Evolutionary conservation across 2,329 filamentous ascomycete species (phyloP).

Genomic region (Pestalotiopsis sp.): DNA sequence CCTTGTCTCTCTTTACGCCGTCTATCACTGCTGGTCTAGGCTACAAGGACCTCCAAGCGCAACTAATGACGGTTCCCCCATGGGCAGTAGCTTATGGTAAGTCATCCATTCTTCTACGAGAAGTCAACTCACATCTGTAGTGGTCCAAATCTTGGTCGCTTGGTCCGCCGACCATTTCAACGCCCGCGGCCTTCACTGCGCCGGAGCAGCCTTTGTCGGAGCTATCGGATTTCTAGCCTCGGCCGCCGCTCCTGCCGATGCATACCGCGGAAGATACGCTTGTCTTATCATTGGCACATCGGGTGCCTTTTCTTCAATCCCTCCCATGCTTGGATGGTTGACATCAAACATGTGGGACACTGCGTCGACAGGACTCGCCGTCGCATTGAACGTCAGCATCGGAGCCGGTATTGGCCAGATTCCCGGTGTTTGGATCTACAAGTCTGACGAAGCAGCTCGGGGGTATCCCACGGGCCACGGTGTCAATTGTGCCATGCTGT

Average conservation of each 20-base stretch:
- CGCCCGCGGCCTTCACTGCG: constrained; percentile 49
- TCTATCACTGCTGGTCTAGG: constrained; percentile 54
- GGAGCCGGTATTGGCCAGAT: constrained; percentile 72
- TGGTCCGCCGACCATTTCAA: constrained; percentile 68
- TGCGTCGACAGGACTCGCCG: constrained; percentile 66
- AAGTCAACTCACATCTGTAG: constrained; percentile 15
- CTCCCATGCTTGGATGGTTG: constrained; percentile 72
- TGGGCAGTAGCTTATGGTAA: constrained; percentile 56
- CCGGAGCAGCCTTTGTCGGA: constrained; percentile 44
- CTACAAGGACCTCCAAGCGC: constrained; percentile 48
- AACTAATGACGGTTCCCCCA: constrained; percentile 69
- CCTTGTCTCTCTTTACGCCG: constrained; percentile 50
- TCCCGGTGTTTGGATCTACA: constrained; percentile 75
- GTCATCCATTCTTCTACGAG: neutral
- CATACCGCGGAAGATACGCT: constrained; percentile 66
- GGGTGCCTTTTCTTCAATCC: constrained; percentile 70
- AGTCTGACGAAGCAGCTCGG: constrained; percentile 56
- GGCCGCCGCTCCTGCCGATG: constrained; percentile 61
- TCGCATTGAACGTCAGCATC: constrained; percentile 70
- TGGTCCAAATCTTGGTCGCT: constrained; percentile 44
- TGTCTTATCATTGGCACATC: constrained; percentile 69
- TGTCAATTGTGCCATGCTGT: constrained; percentile 49
- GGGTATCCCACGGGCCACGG: constrained; percentile 73
- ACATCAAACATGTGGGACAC: constrained; percentile 69
- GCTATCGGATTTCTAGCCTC: constrained; percentile 60